Percentiles rank a stretch among this genome's conserved stretches.
phyloP scores from a whole-genome alignment of 1,139 yeast species.

The Petasospora fabianii region DNA sequence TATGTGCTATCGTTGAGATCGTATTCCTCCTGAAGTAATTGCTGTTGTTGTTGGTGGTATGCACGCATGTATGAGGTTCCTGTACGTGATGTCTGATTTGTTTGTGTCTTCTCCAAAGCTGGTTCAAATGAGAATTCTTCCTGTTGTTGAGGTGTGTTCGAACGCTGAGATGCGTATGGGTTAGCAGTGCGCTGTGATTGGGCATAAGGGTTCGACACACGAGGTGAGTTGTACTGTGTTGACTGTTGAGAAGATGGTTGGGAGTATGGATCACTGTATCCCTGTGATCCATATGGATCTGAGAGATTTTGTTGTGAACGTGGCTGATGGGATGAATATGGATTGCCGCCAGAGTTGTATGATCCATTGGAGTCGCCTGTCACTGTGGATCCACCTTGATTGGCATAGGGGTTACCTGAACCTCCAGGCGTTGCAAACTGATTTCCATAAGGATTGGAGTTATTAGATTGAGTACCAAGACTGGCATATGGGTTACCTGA shows the following conservation, averaged over 20 bases:
- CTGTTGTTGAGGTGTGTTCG: conserved; percentile 1
- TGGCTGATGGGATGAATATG: background rate
- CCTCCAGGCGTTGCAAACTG: background rate
- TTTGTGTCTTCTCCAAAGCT: conserved; percentile 7
- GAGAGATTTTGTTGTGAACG: background rate
- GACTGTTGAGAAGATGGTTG: background rate
- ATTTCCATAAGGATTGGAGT: conserved; percentile 6
- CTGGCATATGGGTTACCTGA: conserved; percentile 11
- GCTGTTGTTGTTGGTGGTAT: conserved; percentile 7
- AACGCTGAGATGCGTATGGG: conserved; percentile 8
- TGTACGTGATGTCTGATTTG: conserved; percentile 8
- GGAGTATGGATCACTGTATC: no score
- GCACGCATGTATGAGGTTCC: conserved; percentile 7
- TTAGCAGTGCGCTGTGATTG: conserved; percentile 5
- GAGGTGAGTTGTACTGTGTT: conserved; percentile 1
- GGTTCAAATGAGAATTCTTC: conserved; percentile 13
- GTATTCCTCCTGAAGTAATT: conserved; percentile 18
- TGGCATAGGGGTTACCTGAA: conserved; percentile 8
- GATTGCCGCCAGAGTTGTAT: background rate
- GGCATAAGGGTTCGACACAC: conserved; percentile 6
- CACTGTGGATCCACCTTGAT: background rate
- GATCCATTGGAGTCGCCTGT: no score
- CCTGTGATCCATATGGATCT: conserved; percentile 1
- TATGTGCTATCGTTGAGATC: conserved; percentile 23
- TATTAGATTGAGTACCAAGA: background rate